Conservation (phyloP, 805 yeast species). For the Yarrowia sp. region DNA sequence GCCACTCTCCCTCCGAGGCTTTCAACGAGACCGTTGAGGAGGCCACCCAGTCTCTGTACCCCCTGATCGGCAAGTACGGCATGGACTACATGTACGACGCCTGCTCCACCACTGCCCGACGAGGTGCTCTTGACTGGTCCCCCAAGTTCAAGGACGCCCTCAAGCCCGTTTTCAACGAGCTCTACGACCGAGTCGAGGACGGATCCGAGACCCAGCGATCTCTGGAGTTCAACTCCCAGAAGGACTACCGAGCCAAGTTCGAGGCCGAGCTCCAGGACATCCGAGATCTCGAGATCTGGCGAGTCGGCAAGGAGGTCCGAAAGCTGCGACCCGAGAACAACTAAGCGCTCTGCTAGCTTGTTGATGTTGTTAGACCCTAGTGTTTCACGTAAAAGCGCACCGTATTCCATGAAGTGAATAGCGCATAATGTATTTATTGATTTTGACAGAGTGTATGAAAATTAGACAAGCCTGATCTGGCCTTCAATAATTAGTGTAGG, state of each 20-base stretch:
- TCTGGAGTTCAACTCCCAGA: slow-evolving; percentile 96
- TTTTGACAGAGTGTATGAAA: too few relatives aligned
- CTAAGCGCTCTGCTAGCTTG: slow-evolving; percentile 51
- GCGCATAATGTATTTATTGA: slow-evolving; percentile 38
- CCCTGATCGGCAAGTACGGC: slow-evolving; percentile 98
- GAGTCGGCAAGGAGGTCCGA: slow-evolving; percentile 99
- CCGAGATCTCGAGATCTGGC: slow-evolving; percentile 99
- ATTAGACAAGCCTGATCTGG: too few relatives aligned
- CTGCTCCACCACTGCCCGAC: slow-evolving; percentile 99
- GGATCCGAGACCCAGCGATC: slow-evolving; percentile 99
- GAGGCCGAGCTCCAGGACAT: slow-evolving; percentile 91
- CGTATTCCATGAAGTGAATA: slow-evolving; percentile 39
- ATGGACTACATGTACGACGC: slow-evolving; percentile 99
- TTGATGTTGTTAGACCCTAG: too few relatives aligned
- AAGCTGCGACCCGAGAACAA: slow-evolving; percentile 99
- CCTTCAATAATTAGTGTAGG: too few relatives aligned
- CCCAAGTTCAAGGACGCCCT: slow-evolving; percentile 98
- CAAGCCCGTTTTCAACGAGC: slow-evolving; percentile 97
- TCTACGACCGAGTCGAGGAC: slow-evolving; percentile 92
- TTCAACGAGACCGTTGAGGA: slow-evolving; percentile 99
- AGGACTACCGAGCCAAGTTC: slow-evolving; percentile 96
- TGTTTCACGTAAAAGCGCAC: slow-evolving; percentile 22
- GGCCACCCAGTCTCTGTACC: slow-evolving; percentile 99
- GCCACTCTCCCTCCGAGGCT: slow-evolving; percentile 99
- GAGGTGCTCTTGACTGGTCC: slow-evolving; percentile 99